These are phyloP conservation scores for Gymnopilus junonius DNA, from an alignment of 768 basidiomycete genomes.

Conservation along the genomic window DNA sequence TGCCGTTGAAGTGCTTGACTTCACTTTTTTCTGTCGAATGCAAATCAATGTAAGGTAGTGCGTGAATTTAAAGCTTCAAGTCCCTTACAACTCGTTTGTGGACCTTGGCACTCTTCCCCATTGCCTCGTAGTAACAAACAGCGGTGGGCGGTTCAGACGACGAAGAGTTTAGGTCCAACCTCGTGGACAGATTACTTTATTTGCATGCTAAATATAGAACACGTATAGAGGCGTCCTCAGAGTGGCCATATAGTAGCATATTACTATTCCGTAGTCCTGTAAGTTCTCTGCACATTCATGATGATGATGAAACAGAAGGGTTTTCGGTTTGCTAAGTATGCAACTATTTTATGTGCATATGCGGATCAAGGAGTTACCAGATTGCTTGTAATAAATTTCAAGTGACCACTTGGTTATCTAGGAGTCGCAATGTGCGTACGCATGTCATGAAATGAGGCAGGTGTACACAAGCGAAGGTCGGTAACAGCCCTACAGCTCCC, in stretches of 20 bases:
- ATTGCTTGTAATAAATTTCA: background rate
- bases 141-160: too few species aligned
- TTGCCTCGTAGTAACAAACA: constrained; percentile 27
- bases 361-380: background rate
- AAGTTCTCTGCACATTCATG: too few species aligned
- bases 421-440: background rate
- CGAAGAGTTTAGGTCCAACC: background rate
- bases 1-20: constrained; percentile 28
- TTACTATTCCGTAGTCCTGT: too few species aligned
- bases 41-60: background rate
- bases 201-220: too few species aligned
- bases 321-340: too few species aligned
- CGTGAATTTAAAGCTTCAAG: background rate
- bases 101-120: constrained; percentile 72
- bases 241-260: too few species aligned
- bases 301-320: too few species aligned
- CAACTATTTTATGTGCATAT: too few species aligned
- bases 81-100: constrained; percentile 60
- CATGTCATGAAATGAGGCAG: background rate
- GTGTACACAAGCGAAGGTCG: background rate
- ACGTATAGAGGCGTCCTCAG: too few species aligned
- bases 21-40: constrained; percentile 41
- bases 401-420: background rate
- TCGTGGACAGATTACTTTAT: background rate
- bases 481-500: background rate